Evolutionary conservation across 192 early-diverging fungal genomes (phyloP).

Genomic region (Chytriomyces sp.): DNA sequence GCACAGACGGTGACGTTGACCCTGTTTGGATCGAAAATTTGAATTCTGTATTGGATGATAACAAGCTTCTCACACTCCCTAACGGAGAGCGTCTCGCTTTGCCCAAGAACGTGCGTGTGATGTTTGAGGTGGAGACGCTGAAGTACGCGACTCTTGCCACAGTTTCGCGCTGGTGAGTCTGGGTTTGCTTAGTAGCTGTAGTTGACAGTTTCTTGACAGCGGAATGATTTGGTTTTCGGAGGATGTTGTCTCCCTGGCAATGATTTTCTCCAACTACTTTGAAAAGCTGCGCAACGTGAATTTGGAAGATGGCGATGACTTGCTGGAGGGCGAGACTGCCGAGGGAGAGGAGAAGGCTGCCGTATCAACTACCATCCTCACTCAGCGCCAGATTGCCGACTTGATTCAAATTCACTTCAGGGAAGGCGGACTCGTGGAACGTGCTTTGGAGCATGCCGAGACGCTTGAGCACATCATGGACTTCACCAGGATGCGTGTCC

Average conservation of each 20-base stretch:
- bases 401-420: conserved; percentile 74
- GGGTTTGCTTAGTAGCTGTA: too few species aligned
- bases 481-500: conserved; percentile 82
- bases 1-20: conserved; percentile 84
- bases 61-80: conserved; percentile 93
- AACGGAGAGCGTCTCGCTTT: conserved; percentile 97
- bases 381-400: conserved; percentile 75
- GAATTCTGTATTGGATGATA: conserved; percentile 96
- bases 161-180: conserved; percentile 95
- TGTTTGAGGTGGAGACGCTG: conserved; percentile 99
- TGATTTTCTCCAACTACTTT: conserved; percentile 85
- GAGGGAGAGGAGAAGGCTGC: conserved; percentile 43
- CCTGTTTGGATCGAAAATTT: conserved; percentile 99
- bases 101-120: conserved; percentile 93
- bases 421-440: conserved; percentile 73
- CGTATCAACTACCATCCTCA: conserved; percentile 60
- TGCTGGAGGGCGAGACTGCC: conserved; percentile 1
- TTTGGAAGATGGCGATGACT: conserved; percentile 77
- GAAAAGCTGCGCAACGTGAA: conserved; percentile 69
- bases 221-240: conserved; percentile 99
- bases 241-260: conserved; percentile 77
- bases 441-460: conserved; percentile 67
- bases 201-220: too few species aligned
- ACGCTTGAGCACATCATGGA: conserved; percentile 97
- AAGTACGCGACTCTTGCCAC: conserved; percentile 98